phyloP scores from a whole-genome alignment of 164 flowering plant species.

The Buxus sempervirens region DNA sequence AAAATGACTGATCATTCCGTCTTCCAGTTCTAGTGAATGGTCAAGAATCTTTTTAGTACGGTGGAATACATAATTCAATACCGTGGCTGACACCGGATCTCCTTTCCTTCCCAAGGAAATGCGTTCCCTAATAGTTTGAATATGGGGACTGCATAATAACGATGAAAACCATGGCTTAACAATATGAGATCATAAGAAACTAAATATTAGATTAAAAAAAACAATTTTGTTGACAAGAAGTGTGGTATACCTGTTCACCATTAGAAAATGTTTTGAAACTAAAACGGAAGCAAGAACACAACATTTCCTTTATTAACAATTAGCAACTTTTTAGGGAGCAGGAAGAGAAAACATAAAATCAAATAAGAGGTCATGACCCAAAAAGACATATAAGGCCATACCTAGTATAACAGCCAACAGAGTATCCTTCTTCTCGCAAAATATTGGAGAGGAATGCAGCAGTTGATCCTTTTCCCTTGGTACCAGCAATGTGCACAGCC shows the following conservation, averaged over 20 bases:
- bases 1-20: conserved; percentile 74
- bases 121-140: conserved; percentile 77
- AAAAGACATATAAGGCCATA: conserved; percentile 12
- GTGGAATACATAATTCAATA: conserved; percentile 51
- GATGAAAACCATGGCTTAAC: neutral
- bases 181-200: no score
- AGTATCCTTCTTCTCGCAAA: conserved; percentile 74
- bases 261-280: no score
- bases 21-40: conserved; percentile 52
- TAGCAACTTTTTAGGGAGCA: no score
- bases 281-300: no score
- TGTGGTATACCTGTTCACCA: no score
- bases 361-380: no score
- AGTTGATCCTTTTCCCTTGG: conserved; percentile 99
- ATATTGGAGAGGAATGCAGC: conserved; percentile 83
- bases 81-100: conserved; percentile 53
- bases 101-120: conserved; percentile 63
- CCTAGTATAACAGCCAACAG: conserved; percentile 96
- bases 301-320: no score
- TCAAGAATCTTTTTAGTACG: conserved; percentile 47
- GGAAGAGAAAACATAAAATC: no score
- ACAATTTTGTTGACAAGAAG: no score
- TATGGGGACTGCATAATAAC: conserved; percentile 69
- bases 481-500: conserved; percentile 95
- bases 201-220: no score